Base-by-base conservation (phyloP, 129 eudicot species). In the Sambucus nigra region DNA sequence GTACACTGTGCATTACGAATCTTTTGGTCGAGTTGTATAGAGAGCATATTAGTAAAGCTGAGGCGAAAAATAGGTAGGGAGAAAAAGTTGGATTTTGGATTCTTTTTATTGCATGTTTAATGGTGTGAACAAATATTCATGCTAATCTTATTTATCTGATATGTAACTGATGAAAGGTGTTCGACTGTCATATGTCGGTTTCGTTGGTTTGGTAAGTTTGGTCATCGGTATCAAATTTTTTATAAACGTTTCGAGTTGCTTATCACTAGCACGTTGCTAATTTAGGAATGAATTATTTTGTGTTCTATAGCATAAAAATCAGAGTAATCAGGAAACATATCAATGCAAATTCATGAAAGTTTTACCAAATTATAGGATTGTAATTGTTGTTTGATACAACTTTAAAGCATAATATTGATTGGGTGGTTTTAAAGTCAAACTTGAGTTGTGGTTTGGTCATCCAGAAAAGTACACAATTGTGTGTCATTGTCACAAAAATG, bases 1-100 rank as follows among this genome's bases (percentile, higher is more conserved):
- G 95, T 67, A 58, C 78, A 20, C 58, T 89, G 82, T 89, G 97
- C 95, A 46, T 89, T 57, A 29, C 70, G 38, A 84, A 76, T 58
- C 76, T 73, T 16, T 89, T 93, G 97, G 19, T 84, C 13, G 73
- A 66, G 46, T 69, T 78, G 79, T 78, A 64, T 71, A 76, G 74
- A 25, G 88, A 84, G 65, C 78, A 77, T 62, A 68, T 2, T 53
- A 23, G 67, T 25, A 68, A 53, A 41, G 10, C 58, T 46, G 78
- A 64, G 25, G 73, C 68, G 55, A 81, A 81, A 73, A 48, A 13
- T 70, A 46, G 73, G 31, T 86, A 70, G 71, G 15, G 33, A 49
- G 21, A 4, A 13, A 21, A 5, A n/a, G n/a, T n/a, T 40, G 60
- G 60, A 39, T 20, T 18, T 26, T 32, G 48, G 47, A 18, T 33